Percentiles rank a stretch among this genome's conserved stretches.
These are phyloP conservation scores for Rutstroemia sp. DNA, from an alignment of 2,329 filamentous ascomycete species.

Conservation along the genomic window DNA sequence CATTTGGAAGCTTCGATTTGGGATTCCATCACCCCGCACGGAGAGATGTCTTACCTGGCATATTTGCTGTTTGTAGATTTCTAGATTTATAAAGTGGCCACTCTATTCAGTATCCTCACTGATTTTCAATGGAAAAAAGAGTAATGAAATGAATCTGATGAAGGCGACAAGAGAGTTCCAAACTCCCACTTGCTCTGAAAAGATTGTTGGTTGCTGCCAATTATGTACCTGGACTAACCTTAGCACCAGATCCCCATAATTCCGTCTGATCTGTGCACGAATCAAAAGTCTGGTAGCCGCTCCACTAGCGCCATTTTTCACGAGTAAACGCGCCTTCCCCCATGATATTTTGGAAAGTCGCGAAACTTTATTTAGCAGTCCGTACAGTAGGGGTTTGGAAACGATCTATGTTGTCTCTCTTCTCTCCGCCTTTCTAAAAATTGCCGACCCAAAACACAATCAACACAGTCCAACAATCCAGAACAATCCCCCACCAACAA, in stretches of 20 bases:
- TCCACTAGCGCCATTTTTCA: not conserved
- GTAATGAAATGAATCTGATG: not conserved
- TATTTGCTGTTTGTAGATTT: not conserved
- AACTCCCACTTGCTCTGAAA: not conserved
- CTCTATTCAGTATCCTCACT: not conserved
- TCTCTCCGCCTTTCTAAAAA: no score
- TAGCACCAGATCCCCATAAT: not conserved
- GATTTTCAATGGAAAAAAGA: not conserved
- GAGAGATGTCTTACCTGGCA: not conserved
- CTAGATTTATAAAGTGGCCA: no score
- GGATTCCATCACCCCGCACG: not conserved
- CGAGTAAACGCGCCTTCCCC: not conserved
- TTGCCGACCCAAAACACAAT: not conserved
- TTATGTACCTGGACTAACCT: not conserved
- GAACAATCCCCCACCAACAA: not conserved
- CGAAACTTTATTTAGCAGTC: no score
- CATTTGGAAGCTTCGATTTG: not conserved
- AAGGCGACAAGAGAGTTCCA: not conserved
- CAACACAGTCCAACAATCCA: not conserved
- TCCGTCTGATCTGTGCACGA: not conserved
- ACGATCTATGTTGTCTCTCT: no score
- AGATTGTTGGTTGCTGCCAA: not conserved
- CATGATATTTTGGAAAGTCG: not conserved
- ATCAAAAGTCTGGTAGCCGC: not conserved
- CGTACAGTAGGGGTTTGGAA: no score